Conservation (phyloP, 495 filamentous ascomycete species). For the Neurospora cerealis region DNA sequence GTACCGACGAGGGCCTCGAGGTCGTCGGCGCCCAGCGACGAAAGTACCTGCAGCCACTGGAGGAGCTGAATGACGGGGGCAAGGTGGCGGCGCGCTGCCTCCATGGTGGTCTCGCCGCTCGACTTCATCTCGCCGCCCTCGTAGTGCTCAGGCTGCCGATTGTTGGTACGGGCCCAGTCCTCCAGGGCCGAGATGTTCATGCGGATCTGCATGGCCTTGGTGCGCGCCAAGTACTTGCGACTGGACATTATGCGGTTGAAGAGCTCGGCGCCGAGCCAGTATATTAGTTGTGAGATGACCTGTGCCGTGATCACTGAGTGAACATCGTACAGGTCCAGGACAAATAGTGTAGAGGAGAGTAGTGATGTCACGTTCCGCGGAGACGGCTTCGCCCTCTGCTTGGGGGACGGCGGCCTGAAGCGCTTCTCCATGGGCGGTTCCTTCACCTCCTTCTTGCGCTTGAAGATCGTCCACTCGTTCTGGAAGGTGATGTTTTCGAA, state of each 20-base stretch:
- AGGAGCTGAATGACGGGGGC: conserved; percentile 88
- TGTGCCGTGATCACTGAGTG: conserved; percentile 94
- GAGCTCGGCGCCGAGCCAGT: conserved; percentile 92
- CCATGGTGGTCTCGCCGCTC: conserved; percentile 78
- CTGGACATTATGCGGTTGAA: conserved; percentile 98
- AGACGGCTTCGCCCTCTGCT: conserved; percentile 79
- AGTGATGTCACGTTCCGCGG: conserved; percentile 96
- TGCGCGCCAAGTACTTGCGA: conserved; percentile 86
- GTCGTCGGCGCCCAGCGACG: conserved; percentile 80
- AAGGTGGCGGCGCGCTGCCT: conserved; percentile 73
- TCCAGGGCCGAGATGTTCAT: conserved; percentile 96
- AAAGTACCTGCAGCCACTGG: conserved; percentile 97
- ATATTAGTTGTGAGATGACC: conserved; percentile 84
- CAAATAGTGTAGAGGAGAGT: conserved; percentile 91
- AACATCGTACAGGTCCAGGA: conserved; percentile 95
- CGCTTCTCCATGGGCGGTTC: conserved; percentile 83
- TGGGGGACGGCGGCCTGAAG: conserved; percentile 89
- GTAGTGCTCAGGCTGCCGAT: conserved; percentile 89
- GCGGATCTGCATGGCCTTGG: conserved; percentile 98
- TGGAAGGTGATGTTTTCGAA: conserved; percentile 96
- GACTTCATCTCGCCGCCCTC: conserved; percentile 80
- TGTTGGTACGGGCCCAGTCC: conserved; percentile 92
- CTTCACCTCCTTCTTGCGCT: conserved; percentile 77
- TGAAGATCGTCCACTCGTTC: conserved; percentile 96
- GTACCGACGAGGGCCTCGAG: conserved; percentile 76